Evolutionary conservation across 2,329 filamentous ascomycete genomes (phyloP), one percentile per base, ranked within the genome.

Genomic region (Beauveria brongniartii): DNA sequence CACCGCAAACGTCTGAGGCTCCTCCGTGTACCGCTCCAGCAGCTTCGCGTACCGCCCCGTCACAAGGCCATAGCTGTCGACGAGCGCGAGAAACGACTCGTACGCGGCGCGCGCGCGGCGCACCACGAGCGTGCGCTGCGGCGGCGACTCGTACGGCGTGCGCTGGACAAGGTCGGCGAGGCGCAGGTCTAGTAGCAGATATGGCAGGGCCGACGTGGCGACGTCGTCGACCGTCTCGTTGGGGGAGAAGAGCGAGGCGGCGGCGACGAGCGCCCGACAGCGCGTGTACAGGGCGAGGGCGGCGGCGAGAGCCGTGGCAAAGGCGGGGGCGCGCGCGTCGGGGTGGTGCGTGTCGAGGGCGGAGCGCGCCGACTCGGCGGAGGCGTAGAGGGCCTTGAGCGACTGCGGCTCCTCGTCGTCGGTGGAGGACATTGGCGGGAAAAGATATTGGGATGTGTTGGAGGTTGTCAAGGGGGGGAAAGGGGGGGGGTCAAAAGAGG

Each of bases 171-270:
- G 81, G 70, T 96, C 92, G 40, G 92, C 93, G 58, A 94, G 78
- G 69, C 88, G 84, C 73, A 87, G 91, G 73, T 89, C 82, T 64
- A 92, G 83, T 24, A 91, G 82, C 63, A 99, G 82, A 72, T 93
- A 96, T 75, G 91, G 91, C 37, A 99, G 77, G 69, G 96, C 88
- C n/a, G 82, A 81, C 1, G 93, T 95, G 16, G 90, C 80, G 37
- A 97, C 78, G 75, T 99, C 94, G 64, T 99, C 94, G 44, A 93
- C 75, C 1, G 84, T 82, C 74, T 99, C 94, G 74, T 99, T 99
- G 41, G 86, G 81, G 67, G 91, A 96, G 81, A 97, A 97, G 58
- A 99, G 79, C 0, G 90, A 88, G 28, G 94, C 79, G 63, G 85
- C 81, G 65, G 84, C 79, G 65, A 90, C 84, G 61, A 90, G 83